phyloP scores from a whole-genome alignment of 805 yeast species.

The Spencermartinsiella europaea region DNA sequence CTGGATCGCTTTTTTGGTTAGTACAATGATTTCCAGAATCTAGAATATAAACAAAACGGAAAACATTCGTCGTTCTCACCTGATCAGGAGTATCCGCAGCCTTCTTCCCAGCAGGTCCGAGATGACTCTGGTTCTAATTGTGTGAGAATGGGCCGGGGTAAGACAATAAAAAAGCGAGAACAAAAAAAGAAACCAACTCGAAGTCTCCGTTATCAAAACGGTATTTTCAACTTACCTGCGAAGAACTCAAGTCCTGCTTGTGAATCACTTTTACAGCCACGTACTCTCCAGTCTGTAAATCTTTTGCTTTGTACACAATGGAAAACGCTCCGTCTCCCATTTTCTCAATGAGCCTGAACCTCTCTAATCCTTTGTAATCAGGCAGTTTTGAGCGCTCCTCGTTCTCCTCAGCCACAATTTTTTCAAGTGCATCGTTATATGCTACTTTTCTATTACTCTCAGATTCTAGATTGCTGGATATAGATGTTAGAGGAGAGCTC shows the following conservation, averaged over 20 bases:
- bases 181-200: slow-evolving; percentile 1
- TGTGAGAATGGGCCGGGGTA: not conserved
- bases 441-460: slow-evolving; percentile 10
- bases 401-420: slow-evolving; percentile 38
- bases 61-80: slow-evolving; percentile 6
- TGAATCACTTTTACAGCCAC: slow-evolving; percentile 76
- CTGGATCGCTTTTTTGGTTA: slow-evolving; percentile 36
- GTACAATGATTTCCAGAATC: not conserved
- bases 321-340: slow-evolving; percentile 81
- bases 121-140: not conserved
- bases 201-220: not conserved
- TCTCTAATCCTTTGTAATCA: slow-evolving; percentile 36
- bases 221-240: slow-evolving; percentile 27
- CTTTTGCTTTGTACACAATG: slow-evolving; percentile 68
- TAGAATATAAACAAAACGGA: not conserved
- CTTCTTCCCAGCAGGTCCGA: slow-evolving; percentile 1
- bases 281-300: slow-evolving; percentile 36
- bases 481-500: not conserved
- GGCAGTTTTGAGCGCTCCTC: slow-evolving; percentile 31
- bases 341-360: slow-evolving; percentile 34
- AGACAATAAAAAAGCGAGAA: not conserved
- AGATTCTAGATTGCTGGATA: not conserved
- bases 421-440: slow-evolving; percentile 34
- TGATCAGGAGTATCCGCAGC: slow-evolving; percentile 5
- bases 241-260: slow-evolving; percentile 44